These are phyloP conservation scores for Cordia subcordata DNA, from an alignment of 257 asterid species.

Conservation along the genomic window DNA sequence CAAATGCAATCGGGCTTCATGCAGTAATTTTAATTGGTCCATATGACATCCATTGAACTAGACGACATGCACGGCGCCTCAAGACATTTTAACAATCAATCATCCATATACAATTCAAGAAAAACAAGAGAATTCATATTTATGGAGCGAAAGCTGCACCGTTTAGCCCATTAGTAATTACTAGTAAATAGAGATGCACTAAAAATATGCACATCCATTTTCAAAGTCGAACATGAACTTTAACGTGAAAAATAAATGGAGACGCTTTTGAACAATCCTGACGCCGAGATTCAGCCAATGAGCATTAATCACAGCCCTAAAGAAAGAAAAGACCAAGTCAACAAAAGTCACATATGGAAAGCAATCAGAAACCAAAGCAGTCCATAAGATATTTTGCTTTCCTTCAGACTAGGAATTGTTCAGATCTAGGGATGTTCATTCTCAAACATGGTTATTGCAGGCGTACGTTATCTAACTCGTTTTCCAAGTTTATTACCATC, in stretches of 20 bases:
- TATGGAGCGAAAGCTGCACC: conserved; percentile 7
- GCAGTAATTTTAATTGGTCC: neutral
- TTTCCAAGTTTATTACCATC: no score
- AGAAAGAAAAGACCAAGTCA: conserved; percentile 15
- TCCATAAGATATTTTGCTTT: no score
- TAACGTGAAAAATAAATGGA: neutral
- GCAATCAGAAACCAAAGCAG: neutral
- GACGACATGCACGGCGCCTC: conserved; percentile 10
- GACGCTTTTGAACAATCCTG: conserved; percentile 8
- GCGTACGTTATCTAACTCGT: no score
- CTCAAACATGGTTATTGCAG: no score
- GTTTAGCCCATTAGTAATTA: neutral
- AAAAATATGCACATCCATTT: conserved; percentile 5
- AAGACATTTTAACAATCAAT: conserved; percentile 22
- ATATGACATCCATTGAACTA: neutral
- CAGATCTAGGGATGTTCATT: no score
- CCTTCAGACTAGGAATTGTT: no score
- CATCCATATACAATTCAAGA: conserved; percentile 33
- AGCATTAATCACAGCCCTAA: conserved; percentile 28
- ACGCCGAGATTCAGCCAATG: conserved; percentile 18
- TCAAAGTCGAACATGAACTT: conserved; percentile 2
- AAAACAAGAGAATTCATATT: conserved; percentile 9
- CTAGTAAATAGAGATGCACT: neutral
- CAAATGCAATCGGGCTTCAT: no score
- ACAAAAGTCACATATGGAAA: no score